Conservation (phyloP, 2,329 filamentous ascomycete genomes). For the Colletotrichum musicola region DNA sequence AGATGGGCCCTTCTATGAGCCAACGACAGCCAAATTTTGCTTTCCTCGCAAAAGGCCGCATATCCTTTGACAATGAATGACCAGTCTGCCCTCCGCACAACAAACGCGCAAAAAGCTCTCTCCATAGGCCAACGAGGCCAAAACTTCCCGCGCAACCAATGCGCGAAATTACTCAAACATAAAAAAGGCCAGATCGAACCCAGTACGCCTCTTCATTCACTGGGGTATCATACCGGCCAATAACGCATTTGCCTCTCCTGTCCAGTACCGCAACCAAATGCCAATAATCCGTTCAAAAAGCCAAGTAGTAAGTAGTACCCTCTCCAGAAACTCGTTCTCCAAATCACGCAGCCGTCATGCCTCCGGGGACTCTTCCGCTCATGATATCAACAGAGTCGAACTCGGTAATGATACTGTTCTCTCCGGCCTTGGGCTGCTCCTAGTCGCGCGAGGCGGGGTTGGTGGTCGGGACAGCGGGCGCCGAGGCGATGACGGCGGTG, state of each 20-base stretch:
- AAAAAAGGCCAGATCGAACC: neutral
- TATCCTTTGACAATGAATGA: too few relatives aligned
- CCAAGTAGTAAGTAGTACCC: neutral
- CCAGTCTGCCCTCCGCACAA: too few relatives aligned
- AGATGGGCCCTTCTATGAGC: too few relatives aligned
- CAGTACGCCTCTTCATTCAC: conserved; percentile 11
- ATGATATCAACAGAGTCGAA: conserved; percentile 7
- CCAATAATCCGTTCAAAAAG: conserved; percentile 14
- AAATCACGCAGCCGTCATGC: neutral
- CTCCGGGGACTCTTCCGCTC: neutral
- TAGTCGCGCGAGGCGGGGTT: neutral
- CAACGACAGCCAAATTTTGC: too few relatives aligned
- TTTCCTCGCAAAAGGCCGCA: too few relatives aligned
- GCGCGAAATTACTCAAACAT: neutral
- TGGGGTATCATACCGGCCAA: conserved; percentile 17
- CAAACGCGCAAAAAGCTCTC: too few relatives aligned
- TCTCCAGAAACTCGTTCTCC: neutral
- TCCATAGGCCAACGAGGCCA: too few relatives aligned
- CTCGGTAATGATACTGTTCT: neutral
- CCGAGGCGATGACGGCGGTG: conserved; percentile 12
- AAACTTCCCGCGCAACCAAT: too few relatives aligned
- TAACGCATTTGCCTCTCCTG: neutral
- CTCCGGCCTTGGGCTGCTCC: conserved; percentile 1
- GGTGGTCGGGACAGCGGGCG: neutral
- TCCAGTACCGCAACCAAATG: conserved; percentile 13